Evolutionary conservation across 345 rosid species (phyloP).

Genomic region (Nasturtium officinale): DNA sequence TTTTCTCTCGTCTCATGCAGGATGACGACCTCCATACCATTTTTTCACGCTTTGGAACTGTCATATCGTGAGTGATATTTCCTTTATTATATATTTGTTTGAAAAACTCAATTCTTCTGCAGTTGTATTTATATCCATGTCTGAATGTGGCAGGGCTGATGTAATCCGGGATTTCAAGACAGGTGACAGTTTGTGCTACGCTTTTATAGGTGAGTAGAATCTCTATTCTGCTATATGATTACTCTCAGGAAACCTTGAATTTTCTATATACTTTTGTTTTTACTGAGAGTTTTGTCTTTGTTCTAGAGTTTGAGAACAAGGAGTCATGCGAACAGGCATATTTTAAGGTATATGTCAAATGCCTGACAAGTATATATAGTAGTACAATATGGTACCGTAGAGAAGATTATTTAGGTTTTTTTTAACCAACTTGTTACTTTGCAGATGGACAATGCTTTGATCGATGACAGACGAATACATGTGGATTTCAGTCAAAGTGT

Average conservation of each 20-base stretch:
- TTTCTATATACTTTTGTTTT: background rate
- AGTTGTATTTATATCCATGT: conserved; percentile 20
- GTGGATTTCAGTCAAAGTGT: conserved; percentile 99
- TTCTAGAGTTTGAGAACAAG: conserved; percentile 73
- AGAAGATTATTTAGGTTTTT: background rate
- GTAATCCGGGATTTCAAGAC: conserved; percentile 90
- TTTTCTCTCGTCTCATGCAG: conserved; percentile 50
- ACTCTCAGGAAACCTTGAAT: background rate
- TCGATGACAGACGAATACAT: conserved; percentile 96
- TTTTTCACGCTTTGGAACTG: conserved; percentile 94
- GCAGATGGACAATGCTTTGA: conserved; percentile 97
- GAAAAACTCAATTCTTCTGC: background rate
- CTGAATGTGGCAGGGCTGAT: conserved; percentile 69
- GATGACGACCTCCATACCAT: conserved; percentile 95
- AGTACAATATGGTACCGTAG: background rate
- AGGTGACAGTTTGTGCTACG: conserved; percentile 97
- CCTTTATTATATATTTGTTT: background rate
- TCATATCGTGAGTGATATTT: conserved; percentile 62
- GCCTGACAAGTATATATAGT: background rate
- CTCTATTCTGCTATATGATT: conserved; percentile 20
- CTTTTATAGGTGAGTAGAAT: conserved; percentile 74
- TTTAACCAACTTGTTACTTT: conserved; percentile 24
- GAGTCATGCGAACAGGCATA: conserved; percentile 90
- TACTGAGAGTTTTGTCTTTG: conserved; percentile 15
- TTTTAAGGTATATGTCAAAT: conserved; percentile 57